phyloP scores from a whole-genome alignment of 768 basidiomycete species.

The Suillus discolor region DNA sequence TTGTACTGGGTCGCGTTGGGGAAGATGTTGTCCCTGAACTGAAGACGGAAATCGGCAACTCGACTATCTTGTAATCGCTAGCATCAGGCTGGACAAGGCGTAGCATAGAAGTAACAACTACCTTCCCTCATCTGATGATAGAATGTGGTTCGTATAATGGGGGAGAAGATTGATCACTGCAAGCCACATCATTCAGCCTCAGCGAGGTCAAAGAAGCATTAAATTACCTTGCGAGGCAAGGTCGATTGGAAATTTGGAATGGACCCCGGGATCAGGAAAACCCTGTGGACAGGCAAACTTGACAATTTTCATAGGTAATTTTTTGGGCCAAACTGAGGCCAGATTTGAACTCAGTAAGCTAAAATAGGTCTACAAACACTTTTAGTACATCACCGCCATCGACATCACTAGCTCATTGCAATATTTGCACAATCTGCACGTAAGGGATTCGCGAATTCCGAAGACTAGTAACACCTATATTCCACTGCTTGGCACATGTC shows the following conservation, averaged over 20 bases:
- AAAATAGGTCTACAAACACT: too few relatives aligned
- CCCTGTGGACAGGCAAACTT: too few relatives aligned
- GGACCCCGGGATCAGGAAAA: too few relatives aligned
- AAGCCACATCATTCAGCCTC: too few relatives aligned
- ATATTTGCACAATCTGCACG: slow-evolving; percentile 6
- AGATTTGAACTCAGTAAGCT: too few relatives aligned
- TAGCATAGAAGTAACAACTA: background rate
- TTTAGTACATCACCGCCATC: too few relatives aligned
- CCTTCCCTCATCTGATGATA: background rate
- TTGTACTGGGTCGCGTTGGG: slow-evolving; percentile 57
- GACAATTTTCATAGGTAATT: too few relatives aligned
- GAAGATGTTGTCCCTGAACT: slow-evolving; percentile 62
- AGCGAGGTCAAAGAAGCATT: too few relatives aligned
- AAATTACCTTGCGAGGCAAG: too few relatives aligned
- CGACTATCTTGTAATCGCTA: too few relatives aligned
- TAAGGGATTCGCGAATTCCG: slow-evolving; percentile 18
- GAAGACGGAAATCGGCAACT: background rate
- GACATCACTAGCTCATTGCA: slow-evolving; percentile 12
- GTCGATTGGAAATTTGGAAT: too few relatives aligned
- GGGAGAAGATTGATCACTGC: background rate
- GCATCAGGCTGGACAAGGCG: background rate
- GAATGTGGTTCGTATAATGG: background rate
- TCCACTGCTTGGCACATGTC: background rate
- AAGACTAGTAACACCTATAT: slow-evolving; percentile 4
- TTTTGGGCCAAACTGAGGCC: too few relatives aligned